A percentile compares a stretch with the other conserved stretches of the same genome.
Conservation (phyloP, 2,329 filamentous ascomycete genomes). For the Penicillium concentricum region DNA sequence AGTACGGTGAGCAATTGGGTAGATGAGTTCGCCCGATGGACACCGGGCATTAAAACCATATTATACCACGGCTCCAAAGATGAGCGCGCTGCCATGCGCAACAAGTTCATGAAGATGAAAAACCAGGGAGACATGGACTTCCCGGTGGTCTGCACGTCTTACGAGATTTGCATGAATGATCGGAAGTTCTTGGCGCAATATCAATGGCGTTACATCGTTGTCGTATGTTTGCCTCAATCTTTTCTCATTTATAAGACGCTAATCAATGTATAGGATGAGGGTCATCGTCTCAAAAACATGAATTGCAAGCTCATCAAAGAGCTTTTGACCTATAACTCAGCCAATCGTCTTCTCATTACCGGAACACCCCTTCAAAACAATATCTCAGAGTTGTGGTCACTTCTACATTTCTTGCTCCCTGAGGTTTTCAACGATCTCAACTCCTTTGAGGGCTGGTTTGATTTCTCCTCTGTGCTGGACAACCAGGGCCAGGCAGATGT, state of each 20-base stretch:
- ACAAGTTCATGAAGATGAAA: conserved; percentile 64
- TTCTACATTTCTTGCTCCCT: conserved; percentile 89
- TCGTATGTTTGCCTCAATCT: conserved; percentile 52
- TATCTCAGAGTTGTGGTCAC: conserved; percentile 87
- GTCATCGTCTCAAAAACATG: conserved; percentile 95
- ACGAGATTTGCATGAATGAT: conserved; percentile 94
- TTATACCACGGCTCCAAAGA: conserved; percentile 85
- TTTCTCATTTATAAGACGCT: conserved; percentile 4
- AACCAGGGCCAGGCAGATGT: conserved; percentile 76
- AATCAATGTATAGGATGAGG: conserved; percentile 67
- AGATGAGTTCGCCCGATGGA: conserved; percentile 88
- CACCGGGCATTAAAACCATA: conserved; percentile 80
- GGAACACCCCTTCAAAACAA: conserved; percentile 97
- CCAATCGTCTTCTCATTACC: conserved; percentile 87
- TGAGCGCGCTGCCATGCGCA: conserved; percentile 73
- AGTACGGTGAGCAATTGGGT: conserved; percentile 96
- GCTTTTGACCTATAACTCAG: conserved; percentile 81
- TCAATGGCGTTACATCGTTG: conserved; percentile 96
- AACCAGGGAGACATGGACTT: conserved; percentile 71
- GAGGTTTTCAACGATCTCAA: conserved; percentile 92
- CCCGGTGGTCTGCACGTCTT: conserved; percentile 89
- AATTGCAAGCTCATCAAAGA: conserved; percentile 90
- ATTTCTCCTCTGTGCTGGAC: conserved; percentile 89
- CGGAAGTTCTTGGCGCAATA: conserved; percentile 77
- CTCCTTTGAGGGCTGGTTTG: conserved; percentile 93